These are phyloP conservation scores for Fraxinus americana DNA, from an alignment of 257 asterid species.

Conservation along the genomic window DNA sequence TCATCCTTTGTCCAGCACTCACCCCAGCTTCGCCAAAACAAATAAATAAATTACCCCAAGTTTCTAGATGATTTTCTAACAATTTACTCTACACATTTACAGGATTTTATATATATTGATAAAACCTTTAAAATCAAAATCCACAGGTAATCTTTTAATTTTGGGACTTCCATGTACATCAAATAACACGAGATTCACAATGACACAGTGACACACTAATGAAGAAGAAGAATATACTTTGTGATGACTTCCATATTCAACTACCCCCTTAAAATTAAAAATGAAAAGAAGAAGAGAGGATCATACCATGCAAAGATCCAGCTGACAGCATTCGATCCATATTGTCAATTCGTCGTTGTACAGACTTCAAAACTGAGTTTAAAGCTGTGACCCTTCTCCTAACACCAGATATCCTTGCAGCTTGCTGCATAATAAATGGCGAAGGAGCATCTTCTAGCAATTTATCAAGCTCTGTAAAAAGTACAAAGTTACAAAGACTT, in stretches of 20 bases:
- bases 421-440: constrained; percentile 95
- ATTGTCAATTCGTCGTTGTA: constrained; percentile 83
- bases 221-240: constrained; percentile 6
- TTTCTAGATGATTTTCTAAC: neutral
- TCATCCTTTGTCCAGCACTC: constrained; percentile 9
- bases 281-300: constrained; percentile 19
- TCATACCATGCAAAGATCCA: constrained; percentile 57
- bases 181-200: neutral
- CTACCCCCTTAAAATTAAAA: constrained; percentile 3
- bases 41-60: neutral
- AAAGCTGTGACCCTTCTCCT: constrained; percentile 79
- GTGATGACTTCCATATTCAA: constrained; percentile 1
- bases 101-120: neutral
- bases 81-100: neutral
- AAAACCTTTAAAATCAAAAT: neutral
- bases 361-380: constrained; percentile 81
- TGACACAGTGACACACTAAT: constrained; percentile 10
- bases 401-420: constrained; percentile 83
- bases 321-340: constrained; percentile 78
- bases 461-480: constrained; percentile 78
- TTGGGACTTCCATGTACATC: neutral
- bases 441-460: constrained; percentile 93
- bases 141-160: neutral
- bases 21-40: constrained; percentile 5
- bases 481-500: constrained; percentile 2